Base-by-base conservation (phyloP, 331 rosid species). In the Erythrophleum ivorense region DNA sequence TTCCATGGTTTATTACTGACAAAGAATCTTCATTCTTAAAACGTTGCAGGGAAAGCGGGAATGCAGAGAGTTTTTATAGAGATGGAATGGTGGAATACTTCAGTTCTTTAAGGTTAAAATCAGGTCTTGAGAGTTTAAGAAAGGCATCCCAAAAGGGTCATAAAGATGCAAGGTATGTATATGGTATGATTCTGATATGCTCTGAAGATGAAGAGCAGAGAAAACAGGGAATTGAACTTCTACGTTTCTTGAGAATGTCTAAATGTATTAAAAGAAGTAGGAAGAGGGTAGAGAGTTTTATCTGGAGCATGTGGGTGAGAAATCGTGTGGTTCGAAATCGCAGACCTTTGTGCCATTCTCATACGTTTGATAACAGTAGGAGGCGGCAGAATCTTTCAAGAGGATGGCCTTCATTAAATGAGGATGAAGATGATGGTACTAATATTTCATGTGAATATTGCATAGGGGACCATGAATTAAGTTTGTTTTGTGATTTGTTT, bases 71-170 rank as follows among this genome's bases (percentile, higher is more conserved):
- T 52, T 13, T 45, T 14, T 88, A 79, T 19, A 86, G 88, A 3
- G 85, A 85, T 38, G 91, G 87, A 19, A 79, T 88, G 88, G 60
- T 82, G 0, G 75, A 77, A 24, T 88, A 80, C 14, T 85, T 88
- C 21, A 69, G 58, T 1, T 43, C 12, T 69, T 49, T 31, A 4
- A 40, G 0, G 13, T 8, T 46, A 16, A 21, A 71, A 0, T 49
- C 5, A 4, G 90, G 87, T 62, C 67, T 85, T 4, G 65, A 83
- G 33, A 59, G 21, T 31, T 55, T 88, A 52, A 85, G 65, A 16
- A 80, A 45, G 64, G 88, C 88, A 7, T 75, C 84, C 1, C 3
- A 80, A 11, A 73, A 83, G 48, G 84, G 82, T 41, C 91, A 85
- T 13, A n/a, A 8, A n/a, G 91, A 82, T 15, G 88, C 88, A 0